phyloP scores from a whole-genome alignment of 2,329 filamentous ascomycete genomes.

The Dactylellina parvicollis region DNA sequence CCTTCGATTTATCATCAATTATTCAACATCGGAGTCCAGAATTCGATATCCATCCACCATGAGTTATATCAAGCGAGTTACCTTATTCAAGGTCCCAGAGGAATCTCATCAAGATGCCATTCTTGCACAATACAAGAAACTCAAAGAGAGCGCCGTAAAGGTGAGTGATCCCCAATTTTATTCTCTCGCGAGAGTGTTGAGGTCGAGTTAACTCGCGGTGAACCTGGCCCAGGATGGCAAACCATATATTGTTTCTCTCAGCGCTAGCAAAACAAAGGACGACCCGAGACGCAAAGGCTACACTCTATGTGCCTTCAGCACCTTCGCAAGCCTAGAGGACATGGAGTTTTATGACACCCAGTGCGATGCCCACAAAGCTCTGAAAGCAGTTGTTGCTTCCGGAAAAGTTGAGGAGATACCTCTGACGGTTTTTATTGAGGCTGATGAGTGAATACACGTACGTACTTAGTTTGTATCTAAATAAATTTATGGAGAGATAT shows the following conservation, averaged over 20 bases:
- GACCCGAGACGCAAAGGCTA: conserved; percentile 73
- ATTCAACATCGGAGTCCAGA: background rate
- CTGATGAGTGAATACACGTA: conserved; percentile 13
- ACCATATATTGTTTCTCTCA: conserved; percentile 72
- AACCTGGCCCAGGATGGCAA: conserved; percentile 70
- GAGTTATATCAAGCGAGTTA: conserved; percentile 64
- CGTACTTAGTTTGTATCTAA: conserved; percentile 15
- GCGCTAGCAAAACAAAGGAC: conserved; percentile 67
- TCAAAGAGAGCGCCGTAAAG: conserved; percentile 64
- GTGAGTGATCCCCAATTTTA: conserved; percentile 58
- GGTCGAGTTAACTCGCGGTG: background rate
- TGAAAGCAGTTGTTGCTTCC: conserved; percentile 61
- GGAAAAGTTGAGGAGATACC: conserved; percentile 58
- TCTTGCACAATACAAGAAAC: conserved; percentile 63
- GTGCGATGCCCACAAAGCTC: conserved; percentile 67
- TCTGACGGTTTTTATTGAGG: conserved; percentile 59
- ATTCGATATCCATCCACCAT: conserved; percentile 3
- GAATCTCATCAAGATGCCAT: conserved; percentile 63
- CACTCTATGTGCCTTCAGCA: conserved; percentile 71
- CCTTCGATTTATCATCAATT: background rate
- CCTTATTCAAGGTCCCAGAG: conserved; percentile 67
- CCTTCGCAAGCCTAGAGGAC: conserved; percentile 73
- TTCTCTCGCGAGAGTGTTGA: background rate
- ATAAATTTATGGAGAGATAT: background rate
- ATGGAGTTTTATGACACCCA: conserved; percentile 75